A percentile compares a stretch with the other conserved stretches of the same genome.
Conservation (phyloP, 176 grass and related monocot species). For the Carex pumila region DNA sequence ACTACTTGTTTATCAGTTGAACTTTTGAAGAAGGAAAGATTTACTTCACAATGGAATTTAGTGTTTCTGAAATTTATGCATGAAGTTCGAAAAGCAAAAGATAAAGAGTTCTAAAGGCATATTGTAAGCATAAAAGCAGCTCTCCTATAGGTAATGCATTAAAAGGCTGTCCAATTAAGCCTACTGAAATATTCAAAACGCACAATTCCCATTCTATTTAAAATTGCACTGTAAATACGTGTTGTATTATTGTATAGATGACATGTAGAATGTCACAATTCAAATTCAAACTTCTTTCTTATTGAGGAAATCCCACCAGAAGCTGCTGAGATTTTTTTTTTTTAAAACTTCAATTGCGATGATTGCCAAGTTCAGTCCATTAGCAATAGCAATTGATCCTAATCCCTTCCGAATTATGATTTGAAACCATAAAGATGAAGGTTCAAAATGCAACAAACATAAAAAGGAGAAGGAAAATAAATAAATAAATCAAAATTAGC, state of each 20-base stretch:
- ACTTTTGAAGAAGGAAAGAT: background rate
- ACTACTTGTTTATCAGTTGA: conserved; percentile 1
- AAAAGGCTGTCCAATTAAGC: background rate
- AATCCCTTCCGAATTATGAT: background rate
- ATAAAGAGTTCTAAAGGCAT: background rate
- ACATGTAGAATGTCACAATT: background rate
- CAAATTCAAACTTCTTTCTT: background rate
- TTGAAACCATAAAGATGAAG: background rate
- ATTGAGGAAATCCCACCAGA: too few relatives aligned
- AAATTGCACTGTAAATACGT: background rate
- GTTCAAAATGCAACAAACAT: background rate
- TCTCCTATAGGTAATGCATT: background rate
- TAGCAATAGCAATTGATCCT: background rate
- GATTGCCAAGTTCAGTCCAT: background rate
- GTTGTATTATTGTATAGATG: background rate
- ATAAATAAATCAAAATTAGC: background rate
- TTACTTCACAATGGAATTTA: background rate
- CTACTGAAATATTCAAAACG: background rate
- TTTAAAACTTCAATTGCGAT: background rate
- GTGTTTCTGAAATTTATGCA: background rate
- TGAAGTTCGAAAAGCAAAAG: background rate
- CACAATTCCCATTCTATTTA: background rate
- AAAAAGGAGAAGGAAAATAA: background rate
- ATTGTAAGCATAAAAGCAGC: background rate
- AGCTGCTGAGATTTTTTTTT: too few relatives aligned